A percentile compares a stretch with the other conserved stretches of the same genome.
These are phyloP conservation scores for Wilcoxina mikolae DNA, from an alignment of 495 filamentous ascomycete species.

Conservation along the genomic window DNA sequence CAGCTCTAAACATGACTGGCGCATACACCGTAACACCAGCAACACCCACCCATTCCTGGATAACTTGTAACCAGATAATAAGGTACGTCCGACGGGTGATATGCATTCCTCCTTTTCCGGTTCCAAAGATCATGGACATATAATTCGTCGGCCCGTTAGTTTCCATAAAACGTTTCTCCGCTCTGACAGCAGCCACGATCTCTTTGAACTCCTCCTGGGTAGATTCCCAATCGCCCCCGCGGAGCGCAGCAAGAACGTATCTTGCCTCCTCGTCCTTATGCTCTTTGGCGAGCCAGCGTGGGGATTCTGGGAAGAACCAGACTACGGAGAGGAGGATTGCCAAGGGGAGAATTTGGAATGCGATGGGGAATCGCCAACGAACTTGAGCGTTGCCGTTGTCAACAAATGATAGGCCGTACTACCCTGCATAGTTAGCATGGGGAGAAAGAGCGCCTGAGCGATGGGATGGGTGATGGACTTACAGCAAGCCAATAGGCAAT, in stretches of 20 bases:
- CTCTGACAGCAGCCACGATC: constrained; percentile 38
- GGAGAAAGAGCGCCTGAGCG: too few species aligned
- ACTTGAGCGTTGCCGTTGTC: constrained; percentile 41
- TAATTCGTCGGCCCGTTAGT: constrained; percentile 40
- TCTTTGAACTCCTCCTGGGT: constrained; percentile 51
- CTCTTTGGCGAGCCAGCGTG: constrained; percentile 49
- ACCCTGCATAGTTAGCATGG: neutral
- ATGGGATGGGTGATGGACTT: neutral
- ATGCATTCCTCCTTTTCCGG: constrained; percentile 47
- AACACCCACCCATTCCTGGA: constrained; percentile 62
- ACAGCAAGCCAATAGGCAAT: constrained; percentile 50
- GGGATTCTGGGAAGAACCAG: constrained; percentile 53
- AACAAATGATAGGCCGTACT: constrained; percentile 46
- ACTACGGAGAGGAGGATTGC: constrained; percentile 39
- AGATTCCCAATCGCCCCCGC: constrained; percentile 38
- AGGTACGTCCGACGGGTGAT: constrained; percentile 45
- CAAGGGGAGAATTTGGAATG: constrained; percentile 53
- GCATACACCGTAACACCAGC: constrained; percentile 53
- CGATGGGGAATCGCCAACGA: constrained; percentile 56
- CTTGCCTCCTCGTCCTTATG: constrained; percentile 47
- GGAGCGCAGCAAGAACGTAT: constrained; percentile 46
- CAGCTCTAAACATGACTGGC: constrained; percentile 49
- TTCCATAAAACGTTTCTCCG: constrained; percentile 36
- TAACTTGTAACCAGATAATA: constrained; percentile 57
- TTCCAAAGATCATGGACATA: constrained; percentile 48